Base-by-base conservation (phyloP, 805 yeast genomes). In the Deakozyma indianensis region DNA sequence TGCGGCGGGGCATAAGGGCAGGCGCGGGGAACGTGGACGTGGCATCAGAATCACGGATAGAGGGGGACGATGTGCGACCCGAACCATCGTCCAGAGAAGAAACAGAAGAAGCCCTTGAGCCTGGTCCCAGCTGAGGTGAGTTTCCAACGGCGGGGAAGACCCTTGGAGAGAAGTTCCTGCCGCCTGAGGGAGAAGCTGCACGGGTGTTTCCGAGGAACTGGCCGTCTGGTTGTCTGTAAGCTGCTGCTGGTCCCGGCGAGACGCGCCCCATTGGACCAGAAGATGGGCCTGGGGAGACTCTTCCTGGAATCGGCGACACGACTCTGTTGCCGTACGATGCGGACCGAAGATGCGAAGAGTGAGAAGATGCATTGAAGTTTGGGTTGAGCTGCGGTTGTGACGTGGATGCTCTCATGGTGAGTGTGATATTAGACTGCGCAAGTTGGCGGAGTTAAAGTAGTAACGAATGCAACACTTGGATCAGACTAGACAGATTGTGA, bases 1-100 rank as follows among this genome's bases (percentile, higher is more conserved):
- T 78, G 63, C 81, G 72, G 51, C 92, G 72, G 18, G 94, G 88
- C 55, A 82, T 63, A 50, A 88, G 57, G 4, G 48, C 43, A n/a
- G 51, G 46, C 42, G 60, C 45, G 18, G 38, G 11, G 24, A 16
- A 22, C 2, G 18, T 35, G 2, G 42, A 22, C 2, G 42, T 22
- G 2, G 42, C 25, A 3, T 32, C 38, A 14, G 38, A 32, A 5
- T 32, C 38, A 5, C 18, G 11, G 11, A 32, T 7, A 9, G 38
- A 32, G 4, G 38, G 38, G 5, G 38, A 32, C 18, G 38, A 32
- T n/a, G 38, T n/a, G 38, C 38, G 38, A 25, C 14, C 14, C 14
- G 28, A 25, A n/a, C 11, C 18, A 7, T 9, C 38, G 18, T 32
- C 38, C 9, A 32, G 16, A 32, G 38, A 32, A 7, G 38, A 32